phyloP scores from a whole-genome alignment of 495 filamentous ascomycete genomes.

The Talaromyces liani region DNA sequence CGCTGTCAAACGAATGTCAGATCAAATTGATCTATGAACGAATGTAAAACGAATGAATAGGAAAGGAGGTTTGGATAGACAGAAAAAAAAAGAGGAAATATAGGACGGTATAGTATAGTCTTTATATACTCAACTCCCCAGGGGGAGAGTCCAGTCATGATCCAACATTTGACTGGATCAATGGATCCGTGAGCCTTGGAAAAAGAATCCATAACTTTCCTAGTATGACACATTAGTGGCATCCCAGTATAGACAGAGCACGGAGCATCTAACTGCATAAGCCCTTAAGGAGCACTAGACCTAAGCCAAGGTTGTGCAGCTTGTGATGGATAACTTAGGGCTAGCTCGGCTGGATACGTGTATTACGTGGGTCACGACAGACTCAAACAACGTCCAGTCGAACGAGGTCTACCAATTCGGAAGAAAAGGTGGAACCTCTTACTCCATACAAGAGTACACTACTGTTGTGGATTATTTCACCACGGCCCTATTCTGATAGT shows the following conservation, averaged over 20 bases:
- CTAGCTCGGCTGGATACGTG: not conserved
- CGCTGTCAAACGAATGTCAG: constrained; percentile 1
- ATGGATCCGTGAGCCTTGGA: not conserved
- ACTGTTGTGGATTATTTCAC: not conserved
- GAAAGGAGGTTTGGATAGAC: not conserved
- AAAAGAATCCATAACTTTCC: not conserved
- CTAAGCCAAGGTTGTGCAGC: not conserved
- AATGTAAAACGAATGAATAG: not conserved
- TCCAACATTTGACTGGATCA: no score
- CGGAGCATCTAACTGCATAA: not conserved
- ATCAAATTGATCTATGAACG: not conserved
- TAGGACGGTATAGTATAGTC: constrained; percentile 9
- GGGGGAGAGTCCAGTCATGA: not conserved
- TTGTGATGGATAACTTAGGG: not conserved
- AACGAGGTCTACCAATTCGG: not conserved
- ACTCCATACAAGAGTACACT: not conserved
- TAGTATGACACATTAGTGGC: not conserved
- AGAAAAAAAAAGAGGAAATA: constrained; percentile 3
- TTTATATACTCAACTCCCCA: not conserved
- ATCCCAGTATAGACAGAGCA: not conserved
- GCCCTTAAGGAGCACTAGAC: not conserved
- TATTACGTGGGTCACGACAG: not conserved
- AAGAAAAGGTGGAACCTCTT: not conserved
- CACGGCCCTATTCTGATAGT: not conserved
- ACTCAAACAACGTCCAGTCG: not conserved